These are phyloP conservation scores for Alternaria conjuncta DNA, from an alignment of 2,329 filamentous ascomycete genomes.

Conservation along the genomic window DNA sequence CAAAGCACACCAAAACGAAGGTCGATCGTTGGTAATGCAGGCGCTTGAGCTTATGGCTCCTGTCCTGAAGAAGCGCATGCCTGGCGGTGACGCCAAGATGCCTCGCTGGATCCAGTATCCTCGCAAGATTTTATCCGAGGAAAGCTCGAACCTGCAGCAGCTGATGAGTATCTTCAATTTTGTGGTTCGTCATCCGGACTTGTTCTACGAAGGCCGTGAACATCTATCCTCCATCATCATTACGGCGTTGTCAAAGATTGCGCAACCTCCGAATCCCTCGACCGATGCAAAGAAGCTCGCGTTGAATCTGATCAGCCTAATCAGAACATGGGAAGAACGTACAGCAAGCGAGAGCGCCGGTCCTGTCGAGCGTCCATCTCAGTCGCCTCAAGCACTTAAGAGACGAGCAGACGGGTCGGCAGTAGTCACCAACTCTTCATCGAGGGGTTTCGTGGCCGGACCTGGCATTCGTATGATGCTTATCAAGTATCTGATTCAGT, in stretches of 20 bases:
- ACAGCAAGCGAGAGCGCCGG: slow-evolving; percentile 66
- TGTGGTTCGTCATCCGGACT: slow-evolving; percentile 84
- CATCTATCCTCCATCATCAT: slow-evolving; percentile 91
- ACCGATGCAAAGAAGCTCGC: slow-evolving; percentile 92
- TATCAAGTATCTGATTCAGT: slow-evolving; percentile 93
- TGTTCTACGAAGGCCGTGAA: slow-evolving; percentile 95
- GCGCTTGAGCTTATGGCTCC: slow-evolving; percentile 95
- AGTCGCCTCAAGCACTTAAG: slow-evolving; percentile 75
- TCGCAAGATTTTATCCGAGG: slow-evolving; percentile 88
- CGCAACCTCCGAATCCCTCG: slow-evolving; percentile 79
- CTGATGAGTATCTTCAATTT: slow-evolving; percentile 98
- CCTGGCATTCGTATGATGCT: slow-evolving; percentile 74
- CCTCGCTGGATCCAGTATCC: slow-evolving; percentile 90
- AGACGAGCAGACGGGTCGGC: slow-evolving; percentile 74
- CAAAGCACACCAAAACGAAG: slow-evolving; percentile 94
- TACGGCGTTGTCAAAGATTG: slow-evolving; percentile 85
- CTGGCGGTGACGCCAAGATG: slow-evolving; percentile 71
- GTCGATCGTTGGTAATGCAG: slow-evolving; percentile 88
- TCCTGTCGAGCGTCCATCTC: slow-evolving; percentile 57
- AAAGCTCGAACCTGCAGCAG: slow-evolving; percentile 93
- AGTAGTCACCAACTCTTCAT: slow-evolving; percentile 61
- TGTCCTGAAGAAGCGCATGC: slow-evolving; percentile 83
- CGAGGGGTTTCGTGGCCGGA: slow-evolving; percentile 49
- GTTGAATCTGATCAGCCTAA: slow-evolving; percentile 85
- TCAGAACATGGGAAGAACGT: slow-evolving; percentile 91